Conservation (phyloP, 352 stramenopile genomes). For the Globisporangium heterothallicum region DNA sequence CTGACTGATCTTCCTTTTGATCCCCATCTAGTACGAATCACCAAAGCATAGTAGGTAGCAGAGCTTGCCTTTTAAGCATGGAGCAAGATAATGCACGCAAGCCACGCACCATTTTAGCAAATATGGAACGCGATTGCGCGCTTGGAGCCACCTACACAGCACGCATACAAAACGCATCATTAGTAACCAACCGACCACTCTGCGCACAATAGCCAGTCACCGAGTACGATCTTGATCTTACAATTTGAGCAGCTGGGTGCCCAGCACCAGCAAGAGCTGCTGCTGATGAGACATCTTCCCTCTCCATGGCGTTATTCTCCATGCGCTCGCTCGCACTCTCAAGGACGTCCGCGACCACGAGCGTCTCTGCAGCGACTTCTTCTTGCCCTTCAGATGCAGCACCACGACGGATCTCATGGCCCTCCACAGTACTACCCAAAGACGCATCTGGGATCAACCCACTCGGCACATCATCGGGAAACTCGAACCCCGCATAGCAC, state of each 20-base stretch:
- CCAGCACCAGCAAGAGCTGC: too few relatives aligned
- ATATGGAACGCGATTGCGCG: slow-evolving; percentile 2
- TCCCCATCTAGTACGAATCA: slow-evolving; percentile 3
- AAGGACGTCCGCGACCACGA: neutral
- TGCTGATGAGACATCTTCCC: too few relatives aligned
- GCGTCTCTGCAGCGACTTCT: neutral
- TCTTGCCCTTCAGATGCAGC: neutral
- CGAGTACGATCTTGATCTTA: neutral
- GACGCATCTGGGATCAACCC: neutral
- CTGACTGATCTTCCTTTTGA: slow-evolving; percentile 11
- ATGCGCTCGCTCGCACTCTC: slow-evolving; percentile 1
- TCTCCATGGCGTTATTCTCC: slow-evolving; percentile 5
- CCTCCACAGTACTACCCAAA: neutral
- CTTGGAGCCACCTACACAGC: neutral
- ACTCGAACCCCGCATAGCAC: slow-evolving; percentile 26
- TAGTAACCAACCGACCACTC: neutral
- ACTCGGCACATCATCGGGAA: neutral
- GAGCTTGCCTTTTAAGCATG: neutral
- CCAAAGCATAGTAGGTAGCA: neutral
- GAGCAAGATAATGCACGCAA: neutral
- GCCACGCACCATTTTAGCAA: slow-evolving; percentile 9
- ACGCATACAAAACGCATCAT: neutral
- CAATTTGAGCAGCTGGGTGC: neutral
- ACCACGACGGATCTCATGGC: too few relatives aligned
- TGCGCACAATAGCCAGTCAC: neutral